These are phyloP conservation scores for Aspergillus calidoustus DNA, from an alignment of 2,329 filamentous ascomycete genomes.

Conservation along the genomic window DNA sequence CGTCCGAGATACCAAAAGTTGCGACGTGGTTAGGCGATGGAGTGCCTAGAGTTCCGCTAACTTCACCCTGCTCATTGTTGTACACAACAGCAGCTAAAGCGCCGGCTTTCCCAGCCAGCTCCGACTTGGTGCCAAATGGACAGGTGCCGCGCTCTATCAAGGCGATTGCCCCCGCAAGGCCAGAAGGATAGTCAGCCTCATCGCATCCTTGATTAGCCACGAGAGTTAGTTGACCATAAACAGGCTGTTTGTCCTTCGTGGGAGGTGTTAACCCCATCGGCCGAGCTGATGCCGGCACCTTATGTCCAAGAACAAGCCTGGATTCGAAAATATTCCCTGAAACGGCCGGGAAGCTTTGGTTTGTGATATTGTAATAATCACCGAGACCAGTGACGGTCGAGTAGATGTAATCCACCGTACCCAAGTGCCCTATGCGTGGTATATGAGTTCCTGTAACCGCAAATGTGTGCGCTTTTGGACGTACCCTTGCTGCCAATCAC, in stretches of 20 bases:
- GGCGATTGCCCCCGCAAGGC: constrained; percentile 67
- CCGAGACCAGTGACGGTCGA: constrained; percentile 51
- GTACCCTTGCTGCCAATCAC: constrained; percentile 70
- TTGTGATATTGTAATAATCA: constrained; percentile 37
- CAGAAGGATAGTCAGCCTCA: constrained; percentile 63
- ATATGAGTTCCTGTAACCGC: not conserved
- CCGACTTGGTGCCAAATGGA: constrained; percentile 72
- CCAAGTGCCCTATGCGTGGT: constrained; percentile 57
- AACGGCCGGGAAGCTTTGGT: constrained; percentile 66
- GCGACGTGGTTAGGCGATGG: constrained; percentile 59
- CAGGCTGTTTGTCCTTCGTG: constrained; percentile 31
- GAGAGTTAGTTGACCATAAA: constrained; percentile 55
- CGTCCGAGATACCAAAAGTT: constrained; percentile 68
- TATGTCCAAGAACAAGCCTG: constrained; percentile 61
- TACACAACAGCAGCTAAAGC: constrained; percentile 74
- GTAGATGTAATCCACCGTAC: constrained; percentile 67
- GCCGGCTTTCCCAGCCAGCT: constrained; percentile 70
- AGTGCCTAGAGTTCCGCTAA: constrained; percentile 70
- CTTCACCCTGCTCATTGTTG: constrained; percentile 67
- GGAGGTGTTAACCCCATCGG: constrained; percentile 69
- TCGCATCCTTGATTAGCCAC: constrained; percentile 68
- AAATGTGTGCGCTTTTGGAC: not conserved
- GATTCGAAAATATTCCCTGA: constrained; percentile 65
- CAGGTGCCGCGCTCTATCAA: constrained; percentile 72
- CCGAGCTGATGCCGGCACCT: constrained; percentile 57